Base-by-base conservation (phyloP, 306 rosid genomes). In the Lathyrus tuberosus region DNA sequence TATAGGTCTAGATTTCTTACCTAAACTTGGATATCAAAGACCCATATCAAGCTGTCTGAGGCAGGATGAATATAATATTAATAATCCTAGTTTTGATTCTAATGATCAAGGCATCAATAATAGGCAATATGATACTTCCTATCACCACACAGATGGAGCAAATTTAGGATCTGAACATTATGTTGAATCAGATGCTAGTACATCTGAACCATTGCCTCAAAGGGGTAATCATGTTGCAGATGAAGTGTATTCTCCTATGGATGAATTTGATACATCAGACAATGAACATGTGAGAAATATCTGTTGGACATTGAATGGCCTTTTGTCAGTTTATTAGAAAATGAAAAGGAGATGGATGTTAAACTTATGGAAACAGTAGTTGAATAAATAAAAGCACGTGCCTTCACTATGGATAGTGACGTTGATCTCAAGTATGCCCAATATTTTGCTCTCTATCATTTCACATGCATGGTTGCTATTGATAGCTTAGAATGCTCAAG, bases 231-330 rank as follows among this genome's bases (percentile, higher is more conserved):
- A 72, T 79, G 74, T 80, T 67, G 80, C 70, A 64, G 83, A 80
- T 79, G 86, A 87, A 69, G 73, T 76, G 75, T 73, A n/a, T 69
- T 90, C 87, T 79, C 95, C 96, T 51, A 84, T 83, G 6, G 79
- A 63, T 80, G 91, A 88, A 67, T 77, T 75, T 49, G 89, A 81
- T 59, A 73, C 78, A 71, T 86, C 93, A 12, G 87, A 67, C 64
- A 85, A 86, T 77, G 97, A 89, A 85, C 90, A 73, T 87, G 96
- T 78, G 92, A 87, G 79, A 90, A 94, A 86, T 85, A 80, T 81
- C 87, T 84, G 26, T 69, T 70, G 58, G 96, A 87, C 62, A 81
- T 90, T 60, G 96, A 88, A 71, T 94, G 98, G 98, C 89, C 89
- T 64, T 60, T 53, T 15, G 65, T 84, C 79, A 60, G 62, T 67